Conservation (phyloP, 1,284 basidiomycete species). For the Neonothopanus nambi region DNA sequence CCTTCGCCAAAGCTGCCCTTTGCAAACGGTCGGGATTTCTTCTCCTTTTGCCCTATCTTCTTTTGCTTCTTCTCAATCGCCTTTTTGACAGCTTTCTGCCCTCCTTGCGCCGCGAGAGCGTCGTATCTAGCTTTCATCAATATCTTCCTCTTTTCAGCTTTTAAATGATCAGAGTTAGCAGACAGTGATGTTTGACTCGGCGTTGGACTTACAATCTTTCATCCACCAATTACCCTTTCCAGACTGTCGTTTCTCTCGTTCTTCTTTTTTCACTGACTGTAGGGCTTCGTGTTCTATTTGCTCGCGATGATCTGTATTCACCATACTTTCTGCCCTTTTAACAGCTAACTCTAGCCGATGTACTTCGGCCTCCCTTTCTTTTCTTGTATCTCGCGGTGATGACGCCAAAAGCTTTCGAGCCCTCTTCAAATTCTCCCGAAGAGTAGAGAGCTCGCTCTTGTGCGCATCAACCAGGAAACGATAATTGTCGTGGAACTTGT, state of each 20-base stretch:
- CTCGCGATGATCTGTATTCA: constrained; percentile 76
- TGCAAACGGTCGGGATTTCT: constrained; percentile 75
- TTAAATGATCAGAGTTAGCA: constrained; percentile 12
- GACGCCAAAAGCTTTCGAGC: constrained; percentile 68
- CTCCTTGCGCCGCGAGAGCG: constrained; percentile 71
- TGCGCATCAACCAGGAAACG: constrained; percentile 77
- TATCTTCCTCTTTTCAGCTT: constrained; percentile 79
- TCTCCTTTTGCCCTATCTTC: constrained; percentile 89
- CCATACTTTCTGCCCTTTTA: constrained; percentile 75
- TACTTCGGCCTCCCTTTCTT: constrained; percentile 71
- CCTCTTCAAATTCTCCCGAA: constrained; percentile 67
- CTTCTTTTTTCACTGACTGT: constrained; percentile 59
- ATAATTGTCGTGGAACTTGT: constrained; percentile 78
- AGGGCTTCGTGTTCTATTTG: constrained; percentile 70
- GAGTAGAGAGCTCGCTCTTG: constrained; percentile 62
- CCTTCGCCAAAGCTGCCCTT: constrained; percentile 24
- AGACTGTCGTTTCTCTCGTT: constrained; percentile 68
- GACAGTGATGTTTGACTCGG: constrained; percentile 13
- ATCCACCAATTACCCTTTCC: constrained; percentile 89
- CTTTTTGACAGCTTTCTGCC: constrained; percentile 80
- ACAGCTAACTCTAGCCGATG: constrained; percentile 76
- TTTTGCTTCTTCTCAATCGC: constrained; percentile 88
- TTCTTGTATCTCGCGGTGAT: constrained; percentile 65
- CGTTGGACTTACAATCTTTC: constrained; percentile 69
- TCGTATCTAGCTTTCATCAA: constrained; percentile 77